Evolutionary conservation across 371 early-diverging fungal genomes (phyloP), one percentile per base, ranked within the genome.

Genomic region (Blyttiomyces sp.): DNA sequence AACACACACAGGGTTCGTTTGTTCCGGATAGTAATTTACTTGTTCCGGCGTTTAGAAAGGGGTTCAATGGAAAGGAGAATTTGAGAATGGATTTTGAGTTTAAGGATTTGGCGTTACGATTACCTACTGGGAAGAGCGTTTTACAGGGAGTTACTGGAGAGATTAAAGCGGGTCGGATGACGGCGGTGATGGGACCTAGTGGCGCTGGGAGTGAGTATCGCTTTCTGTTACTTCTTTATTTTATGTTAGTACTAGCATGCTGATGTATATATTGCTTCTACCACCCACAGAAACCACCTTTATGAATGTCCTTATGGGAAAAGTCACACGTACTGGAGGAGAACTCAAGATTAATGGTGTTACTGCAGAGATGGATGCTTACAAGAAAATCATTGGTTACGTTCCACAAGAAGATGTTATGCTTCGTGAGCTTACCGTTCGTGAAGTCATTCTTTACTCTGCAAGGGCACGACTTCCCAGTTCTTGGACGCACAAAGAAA

Each of bases 381-480:
- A 67, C 61, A 59, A 61, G 21, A 81, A 79, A 62, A 57, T 75
- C 23, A 73, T 77, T 44, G 81, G 81, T 23, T 77, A 84, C 73
- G 92, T 93, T 0, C 90, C 90, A 61, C 95, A 94, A 64, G 93
- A 94, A 53, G 96, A 96, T 67, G 82, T 87, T 3, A 74, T 75
- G 72, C 64, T 91, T 24, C 76, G 73, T 35, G 78, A 78, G 39
- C 74, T 94, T 28, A 94, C 94, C 0, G 95, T 95, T 0, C 81
- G 86, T 39, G 95, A 96, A 59, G 88, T 91, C 4, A 79, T 96
- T 30, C 80, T 86, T 50, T 91, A 89, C 63, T 85, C 92, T 1
- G 95, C 95, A 0, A 64, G 89, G 45, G 79, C 93, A 21, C 82
- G 92, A 6, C 67, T 91, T 24, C 90, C 91, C 0, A 73, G 79